phyloP scores from a whole-genome alignment of 768 basidiomycete species.

The Boletellus ananiceps region DNA sequence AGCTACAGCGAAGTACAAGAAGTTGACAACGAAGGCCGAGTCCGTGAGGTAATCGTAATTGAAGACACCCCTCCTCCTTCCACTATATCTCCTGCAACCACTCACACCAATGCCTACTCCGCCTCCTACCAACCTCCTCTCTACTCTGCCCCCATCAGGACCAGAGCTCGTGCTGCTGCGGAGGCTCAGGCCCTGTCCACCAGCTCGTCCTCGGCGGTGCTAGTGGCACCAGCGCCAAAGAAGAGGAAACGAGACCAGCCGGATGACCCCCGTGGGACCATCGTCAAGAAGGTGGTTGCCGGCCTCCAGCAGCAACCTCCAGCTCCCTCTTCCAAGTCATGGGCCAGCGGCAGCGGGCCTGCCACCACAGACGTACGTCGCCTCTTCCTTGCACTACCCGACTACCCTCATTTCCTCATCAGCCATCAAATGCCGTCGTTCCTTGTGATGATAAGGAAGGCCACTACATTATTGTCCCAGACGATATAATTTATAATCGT shows the following conservation, averaged over 20 bases:
- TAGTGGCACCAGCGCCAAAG: conserved; percentile 71
- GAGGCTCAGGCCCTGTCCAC: conserved; percentile 77
- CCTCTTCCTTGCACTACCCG: conserved; percentile 8
- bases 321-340: conserved; percentile 53
- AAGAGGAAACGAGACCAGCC: conserved; percentile 77
- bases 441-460: conserved; percentile 97
- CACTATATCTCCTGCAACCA: conserved; percentile 71
- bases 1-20: conserved; percentile 88
- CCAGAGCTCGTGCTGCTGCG: conserved; percentile 80
- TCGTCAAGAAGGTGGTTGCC: conserved; percentile 56
- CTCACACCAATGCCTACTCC: conserved; percentile 67
- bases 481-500: conserved; percentile 81
- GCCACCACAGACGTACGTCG: conserved; percentile 63
- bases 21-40: conserved; percentile 69
- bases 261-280: conserved; percentile 67
- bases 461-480: conserved; percentile 92
- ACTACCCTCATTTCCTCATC: conserved; percentile 27
- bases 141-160: conserved; percentile 73
- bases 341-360: conserved; percentile 61
- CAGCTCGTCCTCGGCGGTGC: conserved; percentile 55
- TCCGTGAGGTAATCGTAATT: conserved; percentile 87
- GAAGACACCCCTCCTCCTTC: conserved; percentile 83
- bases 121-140: conserved; percentile 76
- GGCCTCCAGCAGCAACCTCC: conserved; percentile 48
- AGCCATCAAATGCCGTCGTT: conserved; percentile 63